These are phyloP conservation scores for Prunus yedoensis DNA, from an alignment of 331 rosid species.

Conservation along the genomic window DNA sequence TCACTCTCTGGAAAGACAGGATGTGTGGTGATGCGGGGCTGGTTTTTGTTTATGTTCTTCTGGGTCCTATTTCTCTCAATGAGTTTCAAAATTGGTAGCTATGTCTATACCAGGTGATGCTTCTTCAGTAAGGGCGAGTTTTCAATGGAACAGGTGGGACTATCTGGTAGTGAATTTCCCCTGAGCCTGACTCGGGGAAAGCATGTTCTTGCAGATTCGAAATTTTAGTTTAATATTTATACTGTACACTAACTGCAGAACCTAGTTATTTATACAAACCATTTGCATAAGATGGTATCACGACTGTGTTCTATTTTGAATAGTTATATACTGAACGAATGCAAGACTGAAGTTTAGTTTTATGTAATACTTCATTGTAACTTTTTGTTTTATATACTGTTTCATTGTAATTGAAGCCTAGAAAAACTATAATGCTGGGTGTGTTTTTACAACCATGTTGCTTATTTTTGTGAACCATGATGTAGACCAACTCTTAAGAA, in stretches of 20 bases:
- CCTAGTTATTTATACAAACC: not conserved
- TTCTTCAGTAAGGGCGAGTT: not conserved
- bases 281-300: not conserved
- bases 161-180: constrained; percentile 3
- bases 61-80: constrained; percentile 68
- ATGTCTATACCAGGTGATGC: constrained; percentile 46
- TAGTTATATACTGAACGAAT: not conserved
- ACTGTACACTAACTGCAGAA: constrained; percentile 16
- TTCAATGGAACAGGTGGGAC: too few relatives aligned
- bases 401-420: not conserved
- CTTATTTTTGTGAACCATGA: not conserved
- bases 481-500: too few relatives aligned
- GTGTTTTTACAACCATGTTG: not conserved
- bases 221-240: constrained; percentile 20
- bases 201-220: not conserved
- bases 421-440: not conserved
- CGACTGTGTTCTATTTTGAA: not conserved
- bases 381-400: not conserved
- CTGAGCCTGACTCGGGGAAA: constrained; percentile 16
- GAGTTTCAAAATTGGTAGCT: constrained; percentile 69
- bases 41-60: constrained; percentile 57
- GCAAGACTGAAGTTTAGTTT: not conserved
- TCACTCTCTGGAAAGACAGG: constrained; percentile 53
- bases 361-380: not conserved
- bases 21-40: constrained; percentile 55